Evolutionary conservation across 2,329 filamentous ascomycete genomes (phyloP), one percentile per base, ranked within the genome.

Genomic region (Diaporthe caulivora): DNA sequence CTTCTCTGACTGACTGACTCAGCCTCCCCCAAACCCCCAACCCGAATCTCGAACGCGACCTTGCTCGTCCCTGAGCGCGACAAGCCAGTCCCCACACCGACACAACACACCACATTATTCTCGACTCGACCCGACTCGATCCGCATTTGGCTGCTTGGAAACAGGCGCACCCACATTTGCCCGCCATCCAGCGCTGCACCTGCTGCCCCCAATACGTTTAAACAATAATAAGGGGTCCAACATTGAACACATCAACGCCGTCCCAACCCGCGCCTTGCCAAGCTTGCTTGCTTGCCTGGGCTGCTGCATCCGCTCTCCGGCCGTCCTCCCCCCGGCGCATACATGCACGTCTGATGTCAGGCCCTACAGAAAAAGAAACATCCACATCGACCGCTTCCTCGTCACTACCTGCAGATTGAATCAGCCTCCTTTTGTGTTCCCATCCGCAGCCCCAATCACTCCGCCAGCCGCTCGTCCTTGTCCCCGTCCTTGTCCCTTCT

Each of bases 321-420:
- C 29, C 2, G 34, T 65, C 62, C 70, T 49, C 31, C 10, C 40
- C 40, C 55, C 42, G 42, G 42, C 24, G 58, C 70, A 67, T 53
- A 31, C 44, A 60, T 70, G 64, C 64, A 72, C 55, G 62, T 70
- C 64, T 72, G 73, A 74, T 72, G 73, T 70, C 73, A 72, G 70
- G 55, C 42, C 49, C 24, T 17, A 49, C 40, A 49, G 64, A 60
- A 55, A 64, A 72, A 64, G 44, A 68, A 65, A 54, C 53, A 54
- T 24, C 44, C 31, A 24, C n/a, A 18, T 58, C 71, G 73, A 73
- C 71, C 65, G 51, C 71, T 49, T 69, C 42, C 57, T 57, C 49
- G 40, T 51, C 68, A 7, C 65, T 60, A 40, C 44, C 54, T 74
- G 60, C 69, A 72, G 62, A 57, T 42, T 47, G 29, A 47, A 31